Evolutionary conservation across 2,329 filamentous ascomycete genomes (phyloP).

Genomic region (Lachnum nothofagi): DNA sequence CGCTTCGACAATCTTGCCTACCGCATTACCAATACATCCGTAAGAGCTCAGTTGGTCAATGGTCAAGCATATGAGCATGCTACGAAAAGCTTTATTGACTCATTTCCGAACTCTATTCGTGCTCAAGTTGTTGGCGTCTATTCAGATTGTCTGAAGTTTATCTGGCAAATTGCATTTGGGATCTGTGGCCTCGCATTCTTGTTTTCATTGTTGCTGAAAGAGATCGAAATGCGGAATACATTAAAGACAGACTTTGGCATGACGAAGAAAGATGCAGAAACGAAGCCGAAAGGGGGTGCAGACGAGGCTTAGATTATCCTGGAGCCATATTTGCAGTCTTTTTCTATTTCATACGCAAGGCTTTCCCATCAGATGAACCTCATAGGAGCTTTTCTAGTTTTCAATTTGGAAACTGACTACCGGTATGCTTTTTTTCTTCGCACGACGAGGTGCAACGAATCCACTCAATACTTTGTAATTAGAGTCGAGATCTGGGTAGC

Average conservation of each 20-base stretch:
- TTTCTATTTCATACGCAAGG: too few species aligned
- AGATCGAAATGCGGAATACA: constrained; percentile 10
- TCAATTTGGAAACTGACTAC: too few species aligned
- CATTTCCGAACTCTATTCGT: constrained; percentile 1
- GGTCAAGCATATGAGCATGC: constrained; percentile 18
- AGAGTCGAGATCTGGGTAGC: too few species aligned
- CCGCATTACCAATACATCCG: constrained; percentile 4
- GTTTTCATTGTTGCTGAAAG: constrained; percentile 11
- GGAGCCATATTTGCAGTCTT: too few species aligned
- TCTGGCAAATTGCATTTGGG: constrained; percentile 13
- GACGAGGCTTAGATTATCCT: too few species aligned
- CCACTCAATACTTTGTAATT: too few species aligned
- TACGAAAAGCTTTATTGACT: constrained; percentile 3
- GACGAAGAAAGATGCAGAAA: too few species aligned
- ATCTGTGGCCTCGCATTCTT: constrained; percentile 8
- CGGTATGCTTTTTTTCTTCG: too few species aligned
- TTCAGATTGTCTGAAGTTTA: constrained; percentile 4
- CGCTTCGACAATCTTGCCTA: constrained; percentile 3
- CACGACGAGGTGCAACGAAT: too few species aligned
- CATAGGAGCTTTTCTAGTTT: too few species aligned
- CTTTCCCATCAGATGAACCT: too few species aligned
- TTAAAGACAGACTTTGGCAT: constrained; percentile 17
- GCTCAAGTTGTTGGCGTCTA: constrained; percentile 7
- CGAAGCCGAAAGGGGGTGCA: too few species aligned
- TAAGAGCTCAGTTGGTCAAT: not conserved